Percentiles rank a stretch among this genome's conserved stretches.
Conservation (phyloP, 1,284 basidiomycete genomes). For the Xanthoconium separans region DNA sequence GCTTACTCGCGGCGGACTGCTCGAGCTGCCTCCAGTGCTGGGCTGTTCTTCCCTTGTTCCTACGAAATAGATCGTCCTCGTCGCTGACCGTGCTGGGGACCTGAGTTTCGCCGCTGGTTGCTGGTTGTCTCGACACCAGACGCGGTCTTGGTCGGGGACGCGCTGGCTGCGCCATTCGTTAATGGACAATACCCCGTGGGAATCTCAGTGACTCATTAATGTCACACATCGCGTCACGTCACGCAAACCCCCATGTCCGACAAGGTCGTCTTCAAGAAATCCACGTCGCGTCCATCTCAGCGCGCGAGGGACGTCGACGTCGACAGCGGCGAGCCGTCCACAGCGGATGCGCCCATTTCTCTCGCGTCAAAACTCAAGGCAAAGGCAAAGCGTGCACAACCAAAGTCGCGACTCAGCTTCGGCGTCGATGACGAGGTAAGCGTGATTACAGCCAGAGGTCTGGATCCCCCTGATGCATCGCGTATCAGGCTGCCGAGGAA, state of each 20-base stretch:
- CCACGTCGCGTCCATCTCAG: conserved; percentile 51
- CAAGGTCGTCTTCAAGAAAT: conserved; percentile 53
- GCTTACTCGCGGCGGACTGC: conserved; percentile 50
- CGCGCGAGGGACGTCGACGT: conserved; percentile 48
- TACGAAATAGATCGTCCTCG: conserved; percentile 65
- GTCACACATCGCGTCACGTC: conserved; percentile 34
- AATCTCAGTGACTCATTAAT: conserved; percentile 33
- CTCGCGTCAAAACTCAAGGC: conserved; percentile 67
- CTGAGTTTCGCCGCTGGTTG: conserved; percentile 12
- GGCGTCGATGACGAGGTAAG: conserved; percentile 76
- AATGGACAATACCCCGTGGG: conserved; percentile 43
- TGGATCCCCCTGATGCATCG: conserved; percentile 22
- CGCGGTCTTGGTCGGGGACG: conserved; percentile 56
- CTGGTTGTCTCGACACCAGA: conserved; percentile 34
- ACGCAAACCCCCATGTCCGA: conserved; percentile 27
- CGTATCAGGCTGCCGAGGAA: conserved; percentile 50
- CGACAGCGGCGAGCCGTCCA: conserved; percentile 19
- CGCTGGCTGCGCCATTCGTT: conserved; percentile 15
- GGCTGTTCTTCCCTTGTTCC: conserved; percentile 53
- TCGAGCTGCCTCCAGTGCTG: conserved; percentile 59
- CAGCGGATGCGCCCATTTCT: conserved; percentile 51
- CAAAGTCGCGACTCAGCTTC: conserved; percentile 76
- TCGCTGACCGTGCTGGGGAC: conserved; percentile 38
- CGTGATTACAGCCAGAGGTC: conserved; percentile 15
- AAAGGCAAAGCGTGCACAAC: conserved; percentile 60